phyloP scores from a whole-genome alignment of 2,329 filamentous ascomycete genomes.

The Colletotrichum viniferum region DNA sequence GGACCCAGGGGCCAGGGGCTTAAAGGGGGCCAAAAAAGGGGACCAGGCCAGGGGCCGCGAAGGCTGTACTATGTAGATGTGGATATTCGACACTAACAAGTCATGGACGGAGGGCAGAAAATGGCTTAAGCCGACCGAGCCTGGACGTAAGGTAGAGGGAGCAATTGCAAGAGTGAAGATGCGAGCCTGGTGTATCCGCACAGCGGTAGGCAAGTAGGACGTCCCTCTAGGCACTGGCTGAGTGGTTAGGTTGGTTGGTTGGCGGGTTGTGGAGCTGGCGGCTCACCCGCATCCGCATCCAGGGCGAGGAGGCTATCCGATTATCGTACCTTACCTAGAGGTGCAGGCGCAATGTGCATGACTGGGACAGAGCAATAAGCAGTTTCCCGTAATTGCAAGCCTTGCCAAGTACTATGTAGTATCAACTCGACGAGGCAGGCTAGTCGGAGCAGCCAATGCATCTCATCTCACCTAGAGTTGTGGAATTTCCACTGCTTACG shows the following conservation, averaged over 20 bases:
- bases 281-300: not conserved
- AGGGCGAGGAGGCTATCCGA: not conserved
- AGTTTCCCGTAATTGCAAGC: not conserved
- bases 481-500: not conserved
- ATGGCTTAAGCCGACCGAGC: not conserved
- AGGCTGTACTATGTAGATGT: not conserved
- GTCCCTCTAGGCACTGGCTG: not conserved
- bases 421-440: not conserved
- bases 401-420: not conserved
- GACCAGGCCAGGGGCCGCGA: not conserved
- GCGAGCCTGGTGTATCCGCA: not conserved
- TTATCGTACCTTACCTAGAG: not conserved
- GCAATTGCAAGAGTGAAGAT: not conserved
- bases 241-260: not conserved
- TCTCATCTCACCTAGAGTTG: not conserved
- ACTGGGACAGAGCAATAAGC: not conserved
- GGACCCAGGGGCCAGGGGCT: not conserved
- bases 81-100: not conserved
- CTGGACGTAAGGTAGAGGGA: not conserved
- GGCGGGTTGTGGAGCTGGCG: not conserved
- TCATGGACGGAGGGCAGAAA: not conserved
- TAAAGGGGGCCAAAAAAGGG: not conserved
- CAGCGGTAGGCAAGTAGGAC: not conserved
- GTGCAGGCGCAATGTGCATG: not conserved
- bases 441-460: not conserved